Base-by-base conservation (phyloP, 306 rosid genomes). In the Oxytropis ochrocephala region DNA sequence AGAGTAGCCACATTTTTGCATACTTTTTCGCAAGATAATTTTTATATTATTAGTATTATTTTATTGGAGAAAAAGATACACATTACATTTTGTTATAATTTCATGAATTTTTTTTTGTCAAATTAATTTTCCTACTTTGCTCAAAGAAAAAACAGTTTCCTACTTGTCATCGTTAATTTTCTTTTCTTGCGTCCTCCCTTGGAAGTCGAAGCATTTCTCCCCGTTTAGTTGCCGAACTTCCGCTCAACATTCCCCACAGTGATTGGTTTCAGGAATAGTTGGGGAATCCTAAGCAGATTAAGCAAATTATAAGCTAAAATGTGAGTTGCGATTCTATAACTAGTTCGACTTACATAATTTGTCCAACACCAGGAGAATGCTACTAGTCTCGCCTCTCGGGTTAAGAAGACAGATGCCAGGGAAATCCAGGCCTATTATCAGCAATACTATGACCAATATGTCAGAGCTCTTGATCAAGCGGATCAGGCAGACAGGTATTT, bases 401-500 rank as follows among this genome's bases (percentile, higher is more conserved):
- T 81, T 55, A 94, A 94, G 69, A 90, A 91, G 70, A 91, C 97
- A 18, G 97, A 94, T 77, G 97, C 97, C 21, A 87, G 97, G 74
- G 99, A 94, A 84, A 91, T 94, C 58, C 86, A 89, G 69, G 76
- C 92, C 73, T 94, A 85, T 67, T 94, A 91, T 80, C 96, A 94
- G 81, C 95, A 88, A 71, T 94, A 94, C 79, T 94, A 94, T 49
- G 86, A 94, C 50, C 87, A 91, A 16, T 94, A 94, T 74, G 95
- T 91, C 70, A 84, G 89, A 83, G 86, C 95, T 79, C 96, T 91
- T 52, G 96, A 90, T 75, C 95, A 91, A 60, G 95, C 81, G 54
- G 97, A 94, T 77, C 97, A 89, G 65, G 95, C 92, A 19, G 97
- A 94, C 80, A 91, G 99, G 99, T 88, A 76, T 1, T 35, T 16